Base-by-base conservation (phyloP, 179 eudicot genomes). In the Actinidia arguta region DNA sequence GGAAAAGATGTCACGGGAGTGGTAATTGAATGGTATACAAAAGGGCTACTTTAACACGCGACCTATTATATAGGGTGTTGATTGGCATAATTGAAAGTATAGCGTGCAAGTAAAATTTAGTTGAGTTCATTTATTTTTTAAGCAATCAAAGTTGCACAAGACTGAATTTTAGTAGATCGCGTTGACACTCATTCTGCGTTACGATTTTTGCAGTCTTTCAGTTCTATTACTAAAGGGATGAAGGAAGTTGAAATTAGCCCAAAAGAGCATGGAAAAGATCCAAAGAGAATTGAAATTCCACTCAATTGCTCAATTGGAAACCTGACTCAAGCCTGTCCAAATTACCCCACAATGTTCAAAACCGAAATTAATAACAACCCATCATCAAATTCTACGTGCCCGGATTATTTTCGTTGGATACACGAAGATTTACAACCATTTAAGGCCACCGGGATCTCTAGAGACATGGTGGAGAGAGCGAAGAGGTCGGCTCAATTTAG, bases 341-440 rank as follows among this genome's bases (percentile, higher is more conserved):
- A 76, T 64, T 81, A 81, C 54, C 78, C 78, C 3, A 62, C 42
- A 20, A 24, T 6, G 11, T 13, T 31, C 4, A 44, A 56, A 67
- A 9, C 58, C 22, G 66, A 67, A 42, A 11, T 46, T 12, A 17
- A 69, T 36, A 16, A 54, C 0, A 68, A 42, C 25, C n/a, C 46
- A 13, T 66, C 44, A 52, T 18, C 18, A 18, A 54, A 67, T 54
- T 51, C 84, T 1, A 77, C 85, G n/a, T 82, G 85, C 62, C 85
- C 85, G 24, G 85, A 82, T 6, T 69, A 76, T 46, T 82, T 82
- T 25, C 81, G 85, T 6, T 82, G 81, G 85, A 82, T 82, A 6
- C 85, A 82, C 22, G 81, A 82, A 42, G 85, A 82, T 77, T 56
- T 82, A 31, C 64, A 64, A 24, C 81, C 81, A n/a, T 82, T 68